phyloP scores from a whole-genome alignment of 352 stramenopile genomes.

The Pythium insidiosum region DNA sequence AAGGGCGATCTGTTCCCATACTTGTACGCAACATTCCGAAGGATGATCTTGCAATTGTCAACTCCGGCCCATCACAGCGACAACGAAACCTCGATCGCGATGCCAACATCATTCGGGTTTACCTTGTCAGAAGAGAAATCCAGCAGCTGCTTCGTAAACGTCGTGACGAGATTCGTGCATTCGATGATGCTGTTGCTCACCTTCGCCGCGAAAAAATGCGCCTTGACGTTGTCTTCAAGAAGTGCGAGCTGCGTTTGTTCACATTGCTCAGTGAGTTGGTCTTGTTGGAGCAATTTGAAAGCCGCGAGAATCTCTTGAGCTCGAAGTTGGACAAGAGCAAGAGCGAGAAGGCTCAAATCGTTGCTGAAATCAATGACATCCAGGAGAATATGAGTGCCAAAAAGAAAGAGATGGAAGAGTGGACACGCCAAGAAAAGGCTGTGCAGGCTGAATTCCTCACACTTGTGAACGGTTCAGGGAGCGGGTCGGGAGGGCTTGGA shows the following conservation, averaged over 20 bases:
- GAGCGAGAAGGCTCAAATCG: constrained; percentile 80
- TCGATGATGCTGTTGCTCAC: constrained; percentile 86
- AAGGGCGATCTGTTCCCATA: too few relatives aligned
- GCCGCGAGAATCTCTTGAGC: constrained; percentile 82
- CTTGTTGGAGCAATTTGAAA: constrained; percentile 89
- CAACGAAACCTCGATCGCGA: constrained; percentile 29
- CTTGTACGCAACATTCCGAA: too few relatives aligned
- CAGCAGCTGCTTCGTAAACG: constrained; percentile 55
- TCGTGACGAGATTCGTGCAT: constrained; percentile 53
- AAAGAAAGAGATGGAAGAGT: constrained; percentile 76
- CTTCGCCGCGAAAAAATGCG: constrained; percentile 81
- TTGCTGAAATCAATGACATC: constrained; percentile 69
- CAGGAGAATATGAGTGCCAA: constrained; percentile 69
- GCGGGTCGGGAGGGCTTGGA: constrained; percentile 22
- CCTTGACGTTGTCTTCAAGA: constrained; percentile 85
- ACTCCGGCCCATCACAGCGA: neutral
- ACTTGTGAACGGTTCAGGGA: constrained; percentile 55
- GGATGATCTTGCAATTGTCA: neutral
- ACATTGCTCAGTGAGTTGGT: constrained; percentile 81
- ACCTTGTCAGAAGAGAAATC: constrained; percentile 63
- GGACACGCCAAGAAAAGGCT: constrained; percentile 43
- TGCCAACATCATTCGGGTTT: constrained; percentile 32
- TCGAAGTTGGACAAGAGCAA: constrained; percentile 82
- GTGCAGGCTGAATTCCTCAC: constrained; percentile 65
- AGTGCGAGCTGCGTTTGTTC: constrained; percentile 83